Base-by-base conservation (phyloP, 805 yeast genomes). In the Candida hispaniensis region DNA sequence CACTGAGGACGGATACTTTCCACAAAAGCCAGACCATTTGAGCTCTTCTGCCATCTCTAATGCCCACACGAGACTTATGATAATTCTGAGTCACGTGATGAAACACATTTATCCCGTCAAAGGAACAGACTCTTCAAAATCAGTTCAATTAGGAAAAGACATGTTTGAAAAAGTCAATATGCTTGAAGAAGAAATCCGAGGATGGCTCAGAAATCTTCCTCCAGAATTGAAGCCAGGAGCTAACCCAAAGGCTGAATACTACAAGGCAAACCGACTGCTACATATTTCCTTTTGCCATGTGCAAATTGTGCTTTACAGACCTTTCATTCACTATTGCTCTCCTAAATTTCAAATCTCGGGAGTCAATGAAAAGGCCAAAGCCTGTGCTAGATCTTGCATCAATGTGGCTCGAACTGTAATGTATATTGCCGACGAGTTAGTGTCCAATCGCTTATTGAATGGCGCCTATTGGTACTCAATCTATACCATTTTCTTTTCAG, bases 401-500 rank as follows among this genome's bases (percentile, higher is more conserved):
- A 73, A 77, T 45, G 83, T 81, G 7, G 86, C 94, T 0, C 64
- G 91, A 40, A 72, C 78, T 47, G 93, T 80, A 17, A 85, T 85
- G 11, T 75, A 75, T 47, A 54, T 82, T 39, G 83, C 94, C 0
- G 73, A 79, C 46, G 83, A 78, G 49, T 73, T 85, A 83, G 74
- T 79, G 42, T 67, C 71, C 44, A 71, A 74, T 43, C 66, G 75
- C 40, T 64, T 81, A 54, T 60, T 85, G 23, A 71, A 75, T 44
- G 94, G 94, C 1, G 79, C 91, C 2, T 86, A 85, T 51, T 83
- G 94, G 94, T 85, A 82, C 51, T 75, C 91, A 5, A 79, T 80
- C 50, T 85, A 85, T 54, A 81, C 94, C 0, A 77, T 85, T 4
- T 85, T 83, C 53, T 82, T 81, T 57, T 75, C 93, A 2, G 83